These are phyloP conservation scores for Gracilaria caudata DNA, from an alignment of 23 red algal genomes.

Conservation along the genomic window DNA sequence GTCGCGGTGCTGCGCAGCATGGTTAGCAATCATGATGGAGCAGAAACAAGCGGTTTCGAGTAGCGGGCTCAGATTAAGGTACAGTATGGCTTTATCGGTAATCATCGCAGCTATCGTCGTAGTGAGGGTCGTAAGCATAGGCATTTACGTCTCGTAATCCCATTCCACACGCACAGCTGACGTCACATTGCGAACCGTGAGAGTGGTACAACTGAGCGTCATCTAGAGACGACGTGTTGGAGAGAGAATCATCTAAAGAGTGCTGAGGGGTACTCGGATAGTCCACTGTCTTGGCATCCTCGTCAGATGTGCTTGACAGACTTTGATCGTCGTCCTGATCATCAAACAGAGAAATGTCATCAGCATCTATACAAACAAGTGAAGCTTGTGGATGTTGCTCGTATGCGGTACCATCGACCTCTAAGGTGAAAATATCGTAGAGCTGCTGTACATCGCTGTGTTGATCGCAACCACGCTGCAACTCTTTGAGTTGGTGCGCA, in stretches of 20 bases:
- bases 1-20: neutral
- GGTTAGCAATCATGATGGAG: neutral
- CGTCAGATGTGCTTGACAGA: neutral
- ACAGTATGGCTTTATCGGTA: neutral
- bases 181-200: slow-evolving; percentile 10
- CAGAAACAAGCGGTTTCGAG: neutral
- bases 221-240: neutral
- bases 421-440: slow-evolving; percentile 13
- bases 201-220: too few species aligned
- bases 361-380: neutral
- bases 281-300: slow-evolving; percentile 29
- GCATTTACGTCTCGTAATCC: neutral
- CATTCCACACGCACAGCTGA: slow-evolving; percentile 3
- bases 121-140: slow-evolving; percentile 17
- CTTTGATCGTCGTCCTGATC: neutral
- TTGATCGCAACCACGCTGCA: neutral
- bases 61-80: neutral
- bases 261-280: slow-evolving; percentile 39
- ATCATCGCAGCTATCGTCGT: slow-evolving; percentile 12
- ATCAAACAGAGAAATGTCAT: slow-evolving; percentile 25
- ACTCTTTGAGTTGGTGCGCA: neutral
- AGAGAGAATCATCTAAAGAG: neutral
- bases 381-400: neutral
- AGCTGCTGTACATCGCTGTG: neutral
- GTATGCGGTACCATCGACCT: neutral